Base-by-base conservation (phyloP, 2,329 filamentous ascomycete species). In the Fusarium agapanthi region DNA sequence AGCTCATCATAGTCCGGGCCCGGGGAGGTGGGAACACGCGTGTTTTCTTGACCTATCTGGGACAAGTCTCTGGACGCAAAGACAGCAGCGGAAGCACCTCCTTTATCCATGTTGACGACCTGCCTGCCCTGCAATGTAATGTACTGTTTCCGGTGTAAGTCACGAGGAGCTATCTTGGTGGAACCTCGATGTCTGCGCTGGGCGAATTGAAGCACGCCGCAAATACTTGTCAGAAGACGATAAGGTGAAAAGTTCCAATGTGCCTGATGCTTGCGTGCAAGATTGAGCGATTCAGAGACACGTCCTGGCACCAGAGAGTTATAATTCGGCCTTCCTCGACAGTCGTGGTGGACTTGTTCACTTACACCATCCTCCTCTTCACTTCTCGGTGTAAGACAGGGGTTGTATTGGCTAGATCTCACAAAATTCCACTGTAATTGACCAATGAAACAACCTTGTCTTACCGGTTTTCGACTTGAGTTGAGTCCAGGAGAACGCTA, bases 231-330 rank as follows among this genome's bases (percentile, higher is more conserved):
- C 79, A 79, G 78, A 79, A 77, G 77, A 76, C 79, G 81, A 81
- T 78, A 81, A 81, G 77, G 72, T 80, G 79, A 81, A 81, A 79
- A 81, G 80, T 78, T 80, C 80, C 79, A 82, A 82, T 80, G 75
- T 80, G 75, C 77, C 80, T 77, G 77, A 79, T 78, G 75, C 79
- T 81, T 81, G 80, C 66, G 66, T 82, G 79, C 79, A 80, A 82
- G 80, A 82, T 79, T 80, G 78, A 80, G 76, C 77, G 79, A 78
- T 80, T 80, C 79, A 78, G 78, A 77, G 80, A 80, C 78, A 78
- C 72, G 79, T 79, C 78, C 80, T 81, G 80, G 79, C 79, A 78
- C 78, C 76, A 76, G 77, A 80, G 77, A 79, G 78, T 81, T 82
- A 82, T 83, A 82, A 81, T 81, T 78, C 79, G 80, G 78, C 77